A percentile compares a stretch with the other conserved stretches of the same genome.
Evolutionary conservation across 441 rosid genomes (phyloP).

Genomic region (Pelargonium cotyledonis): DNA sequence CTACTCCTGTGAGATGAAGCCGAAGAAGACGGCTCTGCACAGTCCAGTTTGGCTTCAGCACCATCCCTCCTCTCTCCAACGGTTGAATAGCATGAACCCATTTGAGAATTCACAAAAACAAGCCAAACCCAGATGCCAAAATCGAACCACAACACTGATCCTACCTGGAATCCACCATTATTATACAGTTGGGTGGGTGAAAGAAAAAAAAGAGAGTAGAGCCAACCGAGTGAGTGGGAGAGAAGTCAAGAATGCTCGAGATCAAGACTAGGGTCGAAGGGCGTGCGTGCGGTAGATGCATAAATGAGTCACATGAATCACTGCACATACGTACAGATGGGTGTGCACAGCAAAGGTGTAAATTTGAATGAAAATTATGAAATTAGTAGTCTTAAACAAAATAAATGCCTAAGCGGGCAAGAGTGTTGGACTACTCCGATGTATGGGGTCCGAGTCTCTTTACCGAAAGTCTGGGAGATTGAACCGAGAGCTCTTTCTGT

Average conservation of each 20-base stretch:
- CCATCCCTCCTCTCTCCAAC: conserved; percentile 1
- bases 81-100: conserved; percentile 2
- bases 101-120: not conserved
- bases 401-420: too few species aligned
- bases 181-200: not conserved
- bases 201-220: not conserved
- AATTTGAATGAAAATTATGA: too few species aligned
- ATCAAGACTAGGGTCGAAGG: not conserved
- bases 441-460: too few species aligned
- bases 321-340: not conserved
- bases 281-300: not conserved
- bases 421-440: too few species aligned
- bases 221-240: not conserved
- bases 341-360: too few species aligned
- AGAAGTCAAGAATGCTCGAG: not conserved
- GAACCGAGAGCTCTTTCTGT: too few species aligned
- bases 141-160: not conserved
- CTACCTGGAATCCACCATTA: not conserved
- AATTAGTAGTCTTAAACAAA: too few species aligned
- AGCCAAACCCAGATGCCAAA: conserved; percentile 3
- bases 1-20: not conserved
- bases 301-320: conserved; percentile 1
- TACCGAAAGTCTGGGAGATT: too few species aligned
- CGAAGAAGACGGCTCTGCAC: conserved; percentile 8
- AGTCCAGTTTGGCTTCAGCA: too few species aligned